Base-by-base conservation (phyloP, 2,329 filamentous ascomycete genomes). In the Fusarium concolor region DNA sequence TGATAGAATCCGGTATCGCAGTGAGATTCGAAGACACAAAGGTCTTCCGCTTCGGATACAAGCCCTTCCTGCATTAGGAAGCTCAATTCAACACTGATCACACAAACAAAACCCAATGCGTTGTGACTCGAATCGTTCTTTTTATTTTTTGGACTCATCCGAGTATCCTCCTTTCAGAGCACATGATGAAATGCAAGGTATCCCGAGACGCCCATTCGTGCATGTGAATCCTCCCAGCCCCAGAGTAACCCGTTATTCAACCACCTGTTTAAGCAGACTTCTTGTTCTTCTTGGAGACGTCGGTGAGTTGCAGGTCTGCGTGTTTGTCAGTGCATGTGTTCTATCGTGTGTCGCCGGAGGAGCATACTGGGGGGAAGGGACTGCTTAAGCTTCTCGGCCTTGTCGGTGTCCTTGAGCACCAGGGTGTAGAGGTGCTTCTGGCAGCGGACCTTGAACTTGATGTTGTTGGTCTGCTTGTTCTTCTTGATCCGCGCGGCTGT, bases 361-460 rank as follows among this genome's bases (percentile, higher is more conserved):
- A 65, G 86, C 93, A 79, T 94, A 99, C 96, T 92, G 78, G 96
- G 96, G 79, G 96, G 96, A 73, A 99, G 89, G 83, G 90, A 94
- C 90, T 98, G 95, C 94, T 97, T 98, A 77, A 99, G 91, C 92
- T 99, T 99, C 88, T 98, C 96, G 84, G 95, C 96, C 93, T 98
- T 98, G 82, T 97, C 96, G 80, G 90, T 89, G 86, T 99, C 96
- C 90, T 97, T 97, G 79, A 99, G 91, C 82, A 97, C 92, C 78
- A 99, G 91, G 77, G 96, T 97, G 92, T 99, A 99, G 77, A 99
- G 88, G 88, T 96, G 90, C 80, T 90, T 90, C 83, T 93, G 88
- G 92, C 96, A 98, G 84, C 96, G 93, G 89, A 99, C 95, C 93
- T 99, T 99, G 94, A 99, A 98, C 92, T 99, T 99, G 91, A 96